Conservation (phyloP, 1,139 yeast species). For the Yamadazyma pseudoaaseri region DNA sequence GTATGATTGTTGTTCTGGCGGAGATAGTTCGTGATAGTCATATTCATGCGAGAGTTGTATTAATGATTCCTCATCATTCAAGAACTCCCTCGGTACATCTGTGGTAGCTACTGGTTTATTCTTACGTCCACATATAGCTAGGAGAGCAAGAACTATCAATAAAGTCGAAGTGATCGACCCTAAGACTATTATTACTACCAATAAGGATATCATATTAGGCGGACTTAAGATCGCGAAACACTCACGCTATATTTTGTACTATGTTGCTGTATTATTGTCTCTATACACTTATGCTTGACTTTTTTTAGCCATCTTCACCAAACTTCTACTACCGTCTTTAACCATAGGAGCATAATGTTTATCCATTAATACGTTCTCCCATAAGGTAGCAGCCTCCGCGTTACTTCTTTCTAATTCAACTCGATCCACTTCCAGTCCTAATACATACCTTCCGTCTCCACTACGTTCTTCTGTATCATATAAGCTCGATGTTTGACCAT, state of each 20-base stretch:
- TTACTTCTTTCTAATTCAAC: slow-evolving; percentile 73
- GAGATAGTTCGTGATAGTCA: slow-evolving; percentile 38
- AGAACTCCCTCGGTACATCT: slow-evolving; percentile 37
- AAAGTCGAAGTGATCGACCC: background rate
- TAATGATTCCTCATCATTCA: slow-evolving; percentile 44
- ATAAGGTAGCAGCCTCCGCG: slow-evolving; percentile 82
- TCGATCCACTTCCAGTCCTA: slow-evolving; percentile 55
- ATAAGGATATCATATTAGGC: background rate
- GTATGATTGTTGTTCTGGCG: slow-evolving; percentile 44
- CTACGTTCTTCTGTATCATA: slow-evolving; percentile 83
- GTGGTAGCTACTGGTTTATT: background rate
- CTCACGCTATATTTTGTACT: too few species aligned
- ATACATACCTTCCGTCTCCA: slow-evolving; percentile 66
- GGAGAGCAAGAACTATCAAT: background rate
- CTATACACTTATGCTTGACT: background rate
- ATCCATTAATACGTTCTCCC: slow-evolving; percentile 80
- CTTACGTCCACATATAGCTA: background rate
- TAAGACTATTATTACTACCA: background rate
- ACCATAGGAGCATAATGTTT: slow-evolving; percentile 82
- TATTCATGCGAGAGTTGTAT: slow-evolving; percentile 35
- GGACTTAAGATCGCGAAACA: too few species aligned
- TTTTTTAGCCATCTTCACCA: slow-evolving; percentile 39
- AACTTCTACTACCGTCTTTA: slow-evolving; percentile 48
- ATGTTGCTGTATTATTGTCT: background rate
- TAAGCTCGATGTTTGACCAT: slow-evolving; percentile 65